These are phyloP conservation scores for Naegleria fowleri DNA, from an alignment of 208 protist species.

Conservation along the genomic window DNA sequence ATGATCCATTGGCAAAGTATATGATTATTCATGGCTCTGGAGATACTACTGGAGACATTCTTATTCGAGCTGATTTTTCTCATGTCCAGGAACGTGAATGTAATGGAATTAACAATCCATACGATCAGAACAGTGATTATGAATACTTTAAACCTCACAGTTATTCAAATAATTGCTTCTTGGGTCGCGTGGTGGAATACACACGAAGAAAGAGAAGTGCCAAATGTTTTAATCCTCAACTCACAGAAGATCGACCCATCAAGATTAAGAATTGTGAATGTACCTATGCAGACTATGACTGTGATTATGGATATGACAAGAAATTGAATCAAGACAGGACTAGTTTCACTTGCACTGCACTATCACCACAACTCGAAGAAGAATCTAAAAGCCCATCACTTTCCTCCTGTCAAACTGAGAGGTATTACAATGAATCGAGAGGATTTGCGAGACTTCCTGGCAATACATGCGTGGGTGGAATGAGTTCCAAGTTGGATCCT, in stretches of 20 bases:
- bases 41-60: neutral
- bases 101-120: neutral
- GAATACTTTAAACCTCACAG: slow-evolving; percentile 20
- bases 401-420: neutral
- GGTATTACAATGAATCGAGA: neutral
- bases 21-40: neutral
- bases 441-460: neutral
- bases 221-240: slow-evolving; percentile 9
- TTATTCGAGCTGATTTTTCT: slow-evolving; percentile 1
- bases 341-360: neutral
- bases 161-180: neutral
- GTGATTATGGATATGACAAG: slow-evolving; percentile 8
- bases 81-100: neutral
- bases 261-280: slow-evolving; percentile 12
- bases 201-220: neutral
- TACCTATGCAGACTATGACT: slow-evolving; percentile 12
- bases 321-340: neutral
- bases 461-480: neutral
- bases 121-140: neutral
- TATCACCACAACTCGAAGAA: neutral
- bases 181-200: neutral
- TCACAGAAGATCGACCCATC: neutral
- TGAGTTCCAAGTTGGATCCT: neutral
- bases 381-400: neutral
- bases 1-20: neutral